Evolutionary conservation across 2,329 filamentous ascomycete species (phyloP), one percentile per base, ranked within the genome.

Genomic region (Alternaria sp.): DNA sequence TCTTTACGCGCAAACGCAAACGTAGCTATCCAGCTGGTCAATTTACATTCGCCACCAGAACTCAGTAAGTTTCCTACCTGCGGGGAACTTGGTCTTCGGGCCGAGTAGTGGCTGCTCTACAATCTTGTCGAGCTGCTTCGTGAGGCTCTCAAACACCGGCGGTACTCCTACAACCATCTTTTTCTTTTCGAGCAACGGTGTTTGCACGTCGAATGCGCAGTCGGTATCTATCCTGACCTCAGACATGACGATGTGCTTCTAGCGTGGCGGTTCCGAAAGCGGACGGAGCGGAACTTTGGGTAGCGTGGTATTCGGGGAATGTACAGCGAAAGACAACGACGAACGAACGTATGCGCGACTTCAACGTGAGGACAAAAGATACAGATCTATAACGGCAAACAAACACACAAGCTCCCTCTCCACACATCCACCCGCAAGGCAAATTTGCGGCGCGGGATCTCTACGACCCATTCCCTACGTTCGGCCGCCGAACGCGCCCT

Each of bases 121-220:
- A 51, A 79, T 65, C 67, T 77, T 77, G 54, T 74, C 72, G 32
- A 79, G 62, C 59, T 79, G 71, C 61, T 68, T 74, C 21, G 74
- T 79, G 57, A 79, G 65, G 11, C 76, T 75, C 51, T 74, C 72
- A 57, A 79, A 79, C 5, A 79, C 77, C 23, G 77, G 77, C 23
- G 75, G 77, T 26, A 78, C 75, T 61, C 75, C 75, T n/a, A 75
- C 66, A 21, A 77, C 75, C 76, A 80, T 78, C 23, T 78, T 77
- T 65, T 79, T 78, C 23, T 78, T 77, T 62, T 79, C 77, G 21
- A 77, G 62, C 32, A 79, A 60, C 13, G 77, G 75, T 61, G 77
- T 78, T 51, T 73, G 72, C 30, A 73, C 68, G 46, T 77, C 74
- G 52, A 73, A 59, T 11, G 68, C 54, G 54, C 66, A 61, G 58